Evolutionary conservation across 2,329 filamentous ascomycete genomes (phyloP), one percentile per base, ranked within the genome.

Genomic region (Aspergillus oerlinghausenensis): DNA sequence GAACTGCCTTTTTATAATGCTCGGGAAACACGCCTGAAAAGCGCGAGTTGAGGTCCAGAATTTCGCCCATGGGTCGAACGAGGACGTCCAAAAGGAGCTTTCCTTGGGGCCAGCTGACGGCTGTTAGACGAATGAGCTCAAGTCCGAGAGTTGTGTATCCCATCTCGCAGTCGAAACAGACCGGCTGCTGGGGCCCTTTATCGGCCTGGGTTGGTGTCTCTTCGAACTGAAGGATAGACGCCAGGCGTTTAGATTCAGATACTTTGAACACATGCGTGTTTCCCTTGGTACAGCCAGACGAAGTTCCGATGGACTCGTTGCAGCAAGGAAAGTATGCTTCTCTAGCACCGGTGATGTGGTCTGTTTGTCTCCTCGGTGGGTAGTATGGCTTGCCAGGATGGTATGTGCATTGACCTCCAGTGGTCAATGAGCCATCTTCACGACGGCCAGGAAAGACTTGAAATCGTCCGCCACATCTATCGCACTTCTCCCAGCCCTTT

Each of bases 131-230:
- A 55, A 97, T 87, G 19, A 99, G 82, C 72, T 99, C 94, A 62
- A 97, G 78, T 0, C 95, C 94, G 51, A 88, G 75, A 0, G 90
- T 89, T 0, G 95, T 99, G 69, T 96, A 97, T 4, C 90, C 90
- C 94, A 99, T 99, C 70, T 99, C 94, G 67, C 94, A 97, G 71
- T 99, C 94, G 66, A 99, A 93, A 61, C 86, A 88, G 10, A 97
- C 85, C 38, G 83, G 83, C 1, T 60, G 64, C 29, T 64, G 65
- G 23, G 55, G 60, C 42, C 61, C 65, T 59, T 72, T 67, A 11
- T 63, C 60, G 47, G 64, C 62, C 28, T 77, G 73, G 28, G 51
- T 42, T 0, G 92, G 92, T 0, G 94, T 97, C 59, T 84, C 75
- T 55, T 85, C 82, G 70, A 95, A 99, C 52, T 93, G 92, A 65